Evolutionary conservation across 2,329 filamentous ascomycete species (phyloP).

Genomic region (Rasamsonia emersonii): DNA sequence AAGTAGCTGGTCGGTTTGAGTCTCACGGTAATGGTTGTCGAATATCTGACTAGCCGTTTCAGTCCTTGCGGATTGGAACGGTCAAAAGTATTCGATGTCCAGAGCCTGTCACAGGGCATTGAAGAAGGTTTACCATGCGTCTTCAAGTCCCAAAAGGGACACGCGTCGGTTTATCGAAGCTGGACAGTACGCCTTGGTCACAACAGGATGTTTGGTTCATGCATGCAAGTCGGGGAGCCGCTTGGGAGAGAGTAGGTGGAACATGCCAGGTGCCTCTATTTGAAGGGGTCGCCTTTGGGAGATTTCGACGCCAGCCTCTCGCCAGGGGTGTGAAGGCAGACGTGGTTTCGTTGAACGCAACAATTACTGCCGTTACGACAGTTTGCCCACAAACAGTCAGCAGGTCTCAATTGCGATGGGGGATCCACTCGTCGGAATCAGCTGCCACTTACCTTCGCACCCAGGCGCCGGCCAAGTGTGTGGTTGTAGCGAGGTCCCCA

Average conservation of each 20-base stretch:
- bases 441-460: conserved; percentile 13
- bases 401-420: conserved; percentile 13
- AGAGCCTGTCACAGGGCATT: conserved; percentile 31
- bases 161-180: conserved; percentile 47
- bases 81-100: conserved; percentile 35
- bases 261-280: conserved; percentile 41
- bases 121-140: conserved; percentile 41
- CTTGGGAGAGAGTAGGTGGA: conserved; percentile 43
- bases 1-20: conserved; percentile 66
- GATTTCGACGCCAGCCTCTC: conserved; percentile 15
- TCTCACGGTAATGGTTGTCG: conserved; percentile 65
- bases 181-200: conserved; percentile 54
- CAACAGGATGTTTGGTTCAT: conserved; percentile 47
- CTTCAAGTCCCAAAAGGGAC: conserved; percentile 30
- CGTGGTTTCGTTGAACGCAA: conserved; percentile 26
- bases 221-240: conserved; percentile 23
- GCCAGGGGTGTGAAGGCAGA: conserved; percentile 5
- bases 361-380: conserved; percentile 14
- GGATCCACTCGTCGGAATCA: conserved; percentile 53
- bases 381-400: conserved; percentile 40
- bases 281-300: conserved; percentile 44
- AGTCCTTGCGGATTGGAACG: conserved; percentile 22
- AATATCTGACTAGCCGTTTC: conserved; percentile 56
- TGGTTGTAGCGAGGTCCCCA: conserved; percentile 49
- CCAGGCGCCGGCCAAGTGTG: conserved; percentile 20